These are phyloP conservation scores for Endocarpon pusillum DNA, from an alignment of 495 filamentous ascomycete species.

Conservation along the genomic window DNA sequence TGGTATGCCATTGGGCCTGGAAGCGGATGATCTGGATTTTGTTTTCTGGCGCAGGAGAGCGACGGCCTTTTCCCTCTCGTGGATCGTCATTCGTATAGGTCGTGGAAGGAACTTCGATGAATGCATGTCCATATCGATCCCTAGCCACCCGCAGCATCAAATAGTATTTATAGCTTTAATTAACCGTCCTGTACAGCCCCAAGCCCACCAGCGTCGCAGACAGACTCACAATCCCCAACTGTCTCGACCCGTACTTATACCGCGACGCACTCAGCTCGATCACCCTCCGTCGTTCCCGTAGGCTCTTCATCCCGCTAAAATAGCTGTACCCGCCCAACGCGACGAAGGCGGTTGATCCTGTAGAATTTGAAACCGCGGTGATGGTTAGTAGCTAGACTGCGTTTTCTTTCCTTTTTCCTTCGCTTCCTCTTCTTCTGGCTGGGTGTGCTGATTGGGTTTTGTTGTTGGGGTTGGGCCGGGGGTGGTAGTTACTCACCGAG, in stretches of 20 bases:
- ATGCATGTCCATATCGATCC: too few relatives aligned
- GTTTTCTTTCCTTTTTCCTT: conserved; percentile 1
- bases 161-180: too few relatives aligned
- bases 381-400: conserved; percentile 2
- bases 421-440: background rate
- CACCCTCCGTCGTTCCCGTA: conserved; percentile 46
- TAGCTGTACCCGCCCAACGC: conserved; percentile 85
- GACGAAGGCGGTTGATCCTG: conserved; percentile 69
- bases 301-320: conserved; percentile 57
- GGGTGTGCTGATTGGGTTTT: background rate
- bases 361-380: too few relatives aligned
- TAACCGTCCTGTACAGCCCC: conserved; percentile 43
- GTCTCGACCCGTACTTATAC: conserved; percentile 61
- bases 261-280: conserved; percentile 54
- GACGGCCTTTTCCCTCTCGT: too few relatives aligned
- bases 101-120: too few relatives aligned
- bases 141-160: too few relatives aligned
- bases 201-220: conserved; percentile 52
- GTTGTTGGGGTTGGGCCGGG: background rate
- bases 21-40: too few relatives aligned
- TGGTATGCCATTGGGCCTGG: too few relatives aligned
- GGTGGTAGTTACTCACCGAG: conserved; percentile 8
- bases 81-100: too few relatives aligned
- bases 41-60: too few relatives aligned
- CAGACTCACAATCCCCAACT: conserved; percentile 51